Percentiles rank a stretch among this genome's conserved stretches.
Conservation (phyloP, 179 eudicot genomes). For the Carnegiea gigantea region DNA sequence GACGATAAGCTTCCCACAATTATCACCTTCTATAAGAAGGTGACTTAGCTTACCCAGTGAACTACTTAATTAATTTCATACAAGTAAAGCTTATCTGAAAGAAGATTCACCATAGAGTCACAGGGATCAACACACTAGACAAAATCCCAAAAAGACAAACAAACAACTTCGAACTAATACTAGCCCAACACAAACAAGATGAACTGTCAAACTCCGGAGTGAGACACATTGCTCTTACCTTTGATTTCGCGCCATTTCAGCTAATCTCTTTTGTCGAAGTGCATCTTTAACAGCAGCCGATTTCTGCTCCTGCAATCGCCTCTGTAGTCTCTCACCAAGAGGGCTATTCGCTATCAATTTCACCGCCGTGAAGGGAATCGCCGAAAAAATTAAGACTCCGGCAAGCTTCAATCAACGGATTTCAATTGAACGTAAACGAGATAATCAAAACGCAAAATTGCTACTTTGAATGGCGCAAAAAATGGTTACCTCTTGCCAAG, state of each 20-base stretch:
- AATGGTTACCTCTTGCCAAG: slow-evolving; percentile 80
- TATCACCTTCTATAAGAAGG: too few species aligned
- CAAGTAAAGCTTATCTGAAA: too few species aligned
- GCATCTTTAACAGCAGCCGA: slow-evolving; percentile 46
- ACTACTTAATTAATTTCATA: too few species aligned
- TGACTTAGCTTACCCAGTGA: too few species aligned
- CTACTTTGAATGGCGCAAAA: neutral
- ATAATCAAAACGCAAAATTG: neutral
- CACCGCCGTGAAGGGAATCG: slow-evolving; percentile 94
- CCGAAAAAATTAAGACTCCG: slow-evolving; percentile 86
- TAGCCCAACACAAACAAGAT: neutral
- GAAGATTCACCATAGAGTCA: neutral
- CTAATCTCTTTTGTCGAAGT: slow-evolving; percentile 38
- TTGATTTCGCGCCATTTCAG: slow-evolving; percentile 54
- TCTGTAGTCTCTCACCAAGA: slow-evolving; percentile 66
- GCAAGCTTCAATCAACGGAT: slow-evolving; percentile 50
- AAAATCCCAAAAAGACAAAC: neutral
- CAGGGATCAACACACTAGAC: neutral
- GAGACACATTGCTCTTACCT: slow-evolving; percentile 40
- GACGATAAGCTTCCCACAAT: too few species aligned
- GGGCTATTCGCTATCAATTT: slow-evolving; percentile 91
- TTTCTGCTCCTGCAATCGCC: slow-evolving; percentile 59
- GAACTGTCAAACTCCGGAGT: neutral
- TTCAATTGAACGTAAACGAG: neutral
- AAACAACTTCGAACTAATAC: neutral